Percentiles rank a stretch among this genome's conserved stretches.
Evolutionary conservation across 176 grass and related monocot species (phyloP).

Genomic region (Oryza rufipogon): DNA sequence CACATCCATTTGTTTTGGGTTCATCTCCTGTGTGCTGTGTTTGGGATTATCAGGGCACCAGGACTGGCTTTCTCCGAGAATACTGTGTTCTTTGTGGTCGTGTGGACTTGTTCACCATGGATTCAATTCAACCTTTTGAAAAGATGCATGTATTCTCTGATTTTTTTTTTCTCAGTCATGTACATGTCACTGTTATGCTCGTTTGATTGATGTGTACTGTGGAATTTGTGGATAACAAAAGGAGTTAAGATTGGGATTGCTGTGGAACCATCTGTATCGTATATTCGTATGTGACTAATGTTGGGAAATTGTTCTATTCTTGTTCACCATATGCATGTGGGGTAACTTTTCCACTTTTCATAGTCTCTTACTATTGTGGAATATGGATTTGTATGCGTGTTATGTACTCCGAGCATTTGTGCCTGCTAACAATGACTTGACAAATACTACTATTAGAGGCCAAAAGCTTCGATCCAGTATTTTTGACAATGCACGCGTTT

Average conservation of each 20-base stretch:
- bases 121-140: constrained; percentile 15
- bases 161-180: not conserved
- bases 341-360: not conserved
- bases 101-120: constrained; percentile 19
- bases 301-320: not conserved
- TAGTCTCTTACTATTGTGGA: not conserved
- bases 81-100: constrained; percentile 35
- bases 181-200: constrained; percentile 9
- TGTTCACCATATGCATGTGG: not conserved
- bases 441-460: not conserved
- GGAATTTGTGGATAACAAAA: not conserved
- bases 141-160: constrained; percentile 12
- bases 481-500: not conserved
- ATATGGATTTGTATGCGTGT: not conserved
- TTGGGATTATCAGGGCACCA: constrained; percentile 45
- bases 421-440: not conserved
- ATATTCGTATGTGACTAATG: not conserved
- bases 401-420: not conserved
- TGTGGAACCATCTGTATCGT: not conserved
- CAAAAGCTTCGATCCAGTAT: not conserved
- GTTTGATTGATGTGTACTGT: not conserved
- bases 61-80: constrained; percentile 35
- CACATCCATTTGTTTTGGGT: constrained; percentile 44
- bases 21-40: constrained; percentile 50
- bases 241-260: not conserved